Base-by-base conservation (phyloP, 768 basidiomycete species). In the Suillus sp. region DNA sequence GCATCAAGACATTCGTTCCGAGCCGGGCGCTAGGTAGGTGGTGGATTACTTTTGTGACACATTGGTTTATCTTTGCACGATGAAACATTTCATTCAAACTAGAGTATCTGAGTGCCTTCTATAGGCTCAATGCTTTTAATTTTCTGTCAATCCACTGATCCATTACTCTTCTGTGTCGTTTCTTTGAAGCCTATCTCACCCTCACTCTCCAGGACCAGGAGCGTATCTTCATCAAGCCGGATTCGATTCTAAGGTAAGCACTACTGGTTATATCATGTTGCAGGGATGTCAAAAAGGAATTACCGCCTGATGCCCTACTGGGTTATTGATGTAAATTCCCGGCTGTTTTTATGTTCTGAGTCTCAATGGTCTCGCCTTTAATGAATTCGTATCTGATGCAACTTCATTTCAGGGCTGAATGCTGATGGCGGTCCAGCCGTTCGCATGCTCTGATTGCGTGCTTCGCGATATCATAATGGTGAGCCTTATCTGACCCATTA, bases 91-190 rank as follows among this genome's bases (percentile, higher is more conserved):
- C 79, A 83, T 86, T 90, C 90, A 93, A 93, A 93, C 91, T 93
- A 93, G 90, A 92, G 90, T 93, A 87, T 92, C 83, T 92, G 91
- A 93, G 91, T 77, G 86, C 81, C 76, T 64, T 57, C 16, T 66
- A 69, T 8, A 51, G 75, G 83, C 84, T 78, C 88, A 69, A 88
- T 92, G 91, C 84, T 91, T 87, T 88, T 82, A 65, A 74, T 70
- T 82, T 79, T 81, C 83, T 84, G 79, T 82, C 80, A 81, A 82
- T 86, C 84, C 80, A 81, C 89, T 90, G 89, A 91, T 73, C 64
- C 69, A 61, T 34, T 55, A 60, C 9, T 60, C 20, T 18, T 63
- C 30, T 42, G 62, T 27, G 4, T 57, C 11, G 9, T 27, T 27
- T 40, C 6, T 40, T 40, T 13, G 0, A 11, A 25, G 1, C 25